A percentile compares a stretch with the other conserved stretches of the same genome.
phyloP scores from a whole-genome alignment of 345 rosid genomes.

The Eucalyptus curtisii region DNA sequence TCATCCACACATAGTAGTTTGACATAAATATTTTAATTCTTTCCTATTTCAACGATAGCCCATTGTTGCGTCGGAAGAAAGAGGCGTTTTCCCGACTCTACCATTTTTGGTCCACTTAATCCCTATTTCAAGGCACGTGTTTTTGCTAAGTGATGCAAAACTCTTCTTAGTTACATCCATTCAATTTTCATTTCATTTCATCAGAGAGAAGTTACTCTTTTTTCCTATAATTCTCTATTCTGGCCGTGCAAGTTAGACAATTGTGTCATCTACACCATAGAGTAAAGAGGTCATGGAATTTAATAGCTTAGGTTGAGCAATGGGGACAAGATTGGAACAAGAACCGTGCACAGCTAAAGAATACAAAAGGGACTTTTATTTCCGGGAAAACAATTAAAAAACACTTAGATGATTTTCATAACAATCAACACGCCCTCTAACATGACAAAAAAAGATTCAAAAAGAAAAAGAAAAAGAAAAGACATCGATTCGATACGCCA shows the following conservation, averaged over 20 bases:
- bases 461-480: no score
- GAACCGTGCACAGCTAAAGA: background rate
- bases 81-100: background rate
- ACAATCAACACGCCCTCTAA: background rate
- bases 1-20: background rate
- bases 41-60: background rate
- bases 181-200: background rate
- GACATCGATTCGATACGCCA: background rate
- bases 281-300: background rate
- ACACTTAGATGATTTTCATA: background rate
- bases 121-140: background rate
- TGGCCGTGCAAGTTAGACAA: background rate
- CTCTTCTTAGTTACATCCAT: background rate
- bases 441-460: background rate
- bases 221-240: background rate
- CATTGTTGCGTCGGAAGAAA: background rate
- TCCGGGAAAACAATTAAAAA: background rate
- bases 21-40: background rate
- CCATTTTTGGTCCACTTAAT: background rate
- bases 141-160: background rate
- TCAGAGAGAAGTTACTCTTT: background rate
- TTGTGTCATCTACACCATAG: background rate
- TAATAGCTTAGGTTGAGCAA: background rate
- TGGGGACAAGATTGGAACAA: background rate
- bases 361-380: background rate